These are phyloP conservation scores for Corynascus novoguineensis DNA, from an alignment of 495 filamentous ascomycete genomes.

Conservation along the genomic window DNA sequence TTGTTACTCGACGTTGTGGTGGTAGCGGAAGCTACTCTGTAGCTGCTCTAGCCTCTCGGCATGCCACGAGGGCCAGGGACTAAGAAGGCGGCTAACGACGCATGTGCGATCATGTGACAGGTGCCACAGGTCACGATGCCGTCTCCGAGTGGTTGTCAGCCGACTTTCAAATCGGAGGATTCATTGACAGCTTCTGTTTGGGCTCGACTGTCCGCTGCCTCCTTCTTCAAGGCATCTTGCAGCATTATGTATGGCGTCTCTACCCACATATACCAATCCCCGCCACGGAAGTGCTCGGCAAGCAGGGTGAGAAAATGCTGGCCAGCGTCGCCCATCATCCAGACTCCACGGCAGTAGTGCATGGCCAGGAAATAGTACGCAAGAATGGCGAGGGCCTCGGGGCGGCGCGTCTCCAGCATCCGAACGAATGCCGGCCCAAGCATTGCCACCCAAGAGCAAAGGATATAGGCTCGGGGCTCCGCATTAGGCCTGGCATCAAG, in stretches of 20 bases:
- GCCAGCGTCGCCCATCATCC: conserved; percentile 26
- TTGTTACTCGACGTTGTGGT: neutral
- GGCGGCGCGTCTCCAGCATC: conserved; percentile 21
- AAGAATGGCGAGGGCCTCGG: conserved; percentile 29
- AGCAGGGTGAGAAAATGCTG: conserved; percentile 22
- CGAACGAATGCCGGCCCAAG: conserved; percentile 18
- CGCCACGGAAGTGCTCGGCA: conserved; percentile 19
- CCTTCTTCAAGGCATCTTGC: conserved; percentile 8
- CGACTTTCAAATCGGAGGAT: neutral
- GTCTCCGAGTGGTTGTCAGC: conserved; percentile 2
- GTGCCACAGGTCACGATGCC: neutral
- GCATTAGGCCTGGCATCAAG: conserved; percentile 19
- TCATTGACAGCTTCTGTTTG: neutral
- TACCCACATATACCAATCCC: conserved; percentile 28
- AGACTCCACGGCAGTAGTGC: conserved; percentile 19
- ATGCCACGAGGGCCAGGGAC: neutral
- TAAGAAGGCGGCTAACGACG: neutral
- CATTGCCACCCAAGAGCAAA: conserved; percentile 24
- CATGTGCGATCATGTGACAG: conserved; percentile 22
- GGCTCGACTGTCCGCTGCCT: neutral
- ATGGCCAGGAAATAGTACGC: conserved; percentile 31
- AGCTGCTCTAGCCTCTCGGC: neutral
- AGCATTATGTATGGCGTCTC: conserved; percentile 24
- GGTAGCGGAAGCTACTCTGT: neutral
- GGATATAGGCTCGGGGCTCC: conserved; percentile 8